Percentiles rank a stretch among this genome's conserved stretches.
phyloP scores from a whole-genome alignment of 768 basidiomycete genomes.

The Tricholoma terreum region DNA sequence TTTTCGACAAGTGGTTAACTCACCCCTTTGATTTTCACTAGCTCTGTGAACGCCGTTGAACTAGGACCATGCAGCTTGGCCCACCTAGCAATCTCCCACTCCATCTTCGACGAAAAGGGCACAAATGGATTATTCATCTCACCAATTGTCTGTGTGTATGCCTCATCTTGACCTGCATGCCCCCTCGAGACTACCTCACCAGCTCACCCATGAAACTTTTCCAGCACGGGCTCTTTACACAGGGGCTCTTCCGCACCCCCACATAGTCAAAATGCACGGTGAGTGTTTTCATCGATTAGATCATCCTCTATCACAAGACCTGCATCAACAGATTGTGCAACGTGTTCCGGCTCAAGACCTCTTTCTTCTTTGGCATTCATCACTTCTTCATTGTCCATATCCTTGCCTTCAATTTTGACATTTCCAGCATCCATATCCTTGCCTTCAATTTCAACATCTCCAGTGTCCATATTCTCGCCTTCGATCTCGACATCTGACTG shows the following conservation, averaged over 20 bases:
- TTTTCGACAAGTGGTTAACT: constrained; percentile 9
- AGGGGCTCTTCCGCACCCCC: background rate
- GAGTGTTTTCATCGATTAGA: background rate
- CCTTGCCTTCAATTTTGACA: background rate
- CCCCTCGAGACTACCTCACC: constrained; percentile 3
- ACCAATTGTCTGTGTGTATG: constrained; percentile 1
- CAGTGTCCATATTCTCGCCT: background rate
- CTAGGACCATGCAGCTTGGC: constrained; percentile 33
- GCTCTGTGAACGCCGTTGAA: constrained; percentile 35
- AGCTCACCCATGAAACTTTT: constrained; percentile 2
- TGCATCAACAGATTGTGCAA: background rate
- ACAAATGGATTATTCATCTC: constrained; percentile 17
- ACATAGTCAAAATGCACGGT: background rate
- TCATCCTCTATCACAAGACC: background rate
- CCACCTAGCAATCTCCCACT: constrained; percentile 42
- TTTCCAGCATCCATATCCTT: background rate
- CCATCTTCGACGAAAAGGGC: constrained; percentile 32
- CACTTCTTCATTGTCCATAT: background rate
- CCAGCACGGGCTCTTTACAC: background rate
- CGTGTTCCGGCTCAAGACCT: background rate
- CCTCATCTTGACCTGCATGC: background rate
- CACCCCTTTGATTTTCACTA: constrained; percentile 38
- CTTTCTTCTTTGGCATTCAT: background rate
- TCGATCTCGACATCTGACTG: background rate
- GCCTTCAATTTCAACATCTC: background rate